Percentiles rank a stretch among this genome's conserved stretches.
phyloP scores from a whole-genome alignment of 805 yeast species.

The Candida yuanshanica region DNA sequence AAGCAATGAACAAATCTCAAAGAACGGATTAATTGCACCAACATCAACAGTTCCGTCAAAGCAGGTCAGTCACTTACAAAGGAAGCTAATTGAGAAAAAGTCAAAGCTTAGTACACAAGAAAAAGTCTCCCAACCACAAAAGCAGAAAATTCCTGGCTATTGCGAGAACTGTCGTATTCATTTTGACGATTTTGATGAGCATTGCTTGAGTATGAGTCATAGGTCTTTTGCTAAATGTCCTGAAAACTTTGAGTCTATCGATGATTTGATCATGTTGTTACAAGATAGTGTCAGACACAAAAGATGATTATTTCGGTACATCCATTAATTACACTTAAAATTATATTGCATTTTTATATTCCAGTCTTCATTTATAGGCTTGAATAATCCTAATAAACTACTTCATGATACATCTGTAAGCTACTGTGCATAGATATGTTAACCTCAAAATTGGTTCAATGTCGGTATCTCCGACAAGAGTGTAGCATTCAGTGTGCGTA shows the following conservation, averaged over 20 bases:
- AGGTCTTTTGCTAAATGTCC: constrained; percentile 70
- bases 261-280: constrained; percentile 51
- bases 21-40: constrained; percentile 59
- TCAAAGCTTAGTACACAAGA: constrained; percentile 14
- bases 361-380: background rate
- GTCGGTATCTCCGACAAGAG: no score
- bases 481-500: no score
- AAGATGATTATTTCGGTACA: constrained; percentile 6
- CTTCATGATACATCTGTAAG: background rate
- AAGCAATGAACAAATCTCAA: constrained; percentile 24
- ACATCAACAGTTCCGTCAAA: constrained; percentile 52
- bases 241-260: constrained; percentile 70
- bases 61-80: constrained; percentile 41
- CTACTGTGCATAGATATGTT: no score
- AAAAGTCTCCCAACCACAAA: constrained; percentile 9
- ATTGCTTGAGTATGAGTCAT: constrained; percentile 64
- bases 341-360: constrained; percentile 1
- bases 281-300: constrained; percentile 16
- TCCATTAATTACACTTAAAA: background rate
- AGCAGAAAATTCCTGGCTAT: constrained; percentile 54
- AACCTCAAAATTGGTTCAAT: no score
- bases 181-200: constrained; percentile 76
- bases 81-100: constrained; percentile 30
- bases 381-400: background rate
- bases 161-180: constrained; percentile 91